These are phyloP conservation scores for Kwoniella sp. DNA, from an alignment of 768 basidiomycete genomes.

Conservation along the genomic window DNA sequence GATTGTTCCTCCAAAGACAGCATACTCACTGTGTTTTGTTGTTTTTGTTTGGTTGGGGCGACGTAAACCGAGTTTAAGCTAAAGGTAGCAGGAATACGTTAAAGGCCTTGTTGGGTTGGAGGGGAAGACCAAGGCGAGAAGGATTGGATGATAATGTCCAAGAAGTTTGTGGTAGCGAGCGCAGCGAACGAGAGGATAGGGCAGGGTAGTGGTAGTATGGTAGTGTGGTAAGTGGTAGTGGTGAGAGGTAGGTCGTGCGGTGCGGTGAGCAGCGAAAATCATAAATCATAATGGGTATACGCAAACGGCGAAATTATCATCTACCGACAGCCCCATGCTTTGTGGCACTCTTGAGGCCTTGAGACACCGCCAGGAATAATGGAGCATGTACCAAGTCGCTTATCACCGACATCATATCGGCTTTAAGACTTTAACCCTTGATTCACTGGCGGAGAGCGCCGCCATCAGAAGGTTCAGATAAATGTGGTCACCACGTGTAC, in stretches of 20 bases:
- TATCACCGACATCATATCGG: slow-evolving; percentile 11
- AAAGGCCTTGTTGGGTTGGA: slow-evolving; percentile 19
- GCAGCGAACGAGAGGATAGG: slow-evolving; percentile 1
- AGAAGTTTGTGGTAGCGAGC: slow-evolving; percentile 4
- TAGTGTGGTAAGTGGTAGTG: background rate
- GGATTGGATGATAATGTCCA: slow-evolving; percentile 4
- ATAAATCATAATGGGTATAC: too few species aligned
- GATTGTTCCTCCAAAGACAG: background rate
- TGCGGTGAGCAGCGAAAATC: background rate
- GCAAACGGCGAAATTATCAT: background rate
- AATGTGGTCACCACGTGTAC: too few species aligned
- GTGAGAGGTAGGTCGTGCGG: too few species aligned
- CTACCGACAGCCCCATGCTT: background rate
- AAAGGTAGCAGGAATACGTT: slow-evolving; percentile 32
- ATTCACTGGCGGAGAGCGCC: background rate
- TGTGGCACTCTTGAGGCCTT: slow-evolving; percentile 8
- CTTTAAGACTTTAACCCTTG: background rate
- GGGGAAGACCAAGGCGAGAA: background rate
- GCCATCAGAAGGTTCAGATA: too few species aligned
- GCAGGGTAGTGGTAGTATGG: too few species aligned
- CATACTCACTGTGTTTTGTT: slow-evolving; percentile 20
- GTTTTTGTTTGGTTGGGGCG: slow-evolving; percentile 5
- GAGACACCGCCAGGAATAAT: too few species aligned
- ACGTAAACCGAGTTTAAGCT: slow-evolving; percentile 41
- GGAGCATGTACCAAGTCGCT: background rate